Percentiles rank a stretch among this genome's conserved stretches.
Conservation (phyloP, 805 yeast species). For the Metahyphopichia silvanorum region DNA sequence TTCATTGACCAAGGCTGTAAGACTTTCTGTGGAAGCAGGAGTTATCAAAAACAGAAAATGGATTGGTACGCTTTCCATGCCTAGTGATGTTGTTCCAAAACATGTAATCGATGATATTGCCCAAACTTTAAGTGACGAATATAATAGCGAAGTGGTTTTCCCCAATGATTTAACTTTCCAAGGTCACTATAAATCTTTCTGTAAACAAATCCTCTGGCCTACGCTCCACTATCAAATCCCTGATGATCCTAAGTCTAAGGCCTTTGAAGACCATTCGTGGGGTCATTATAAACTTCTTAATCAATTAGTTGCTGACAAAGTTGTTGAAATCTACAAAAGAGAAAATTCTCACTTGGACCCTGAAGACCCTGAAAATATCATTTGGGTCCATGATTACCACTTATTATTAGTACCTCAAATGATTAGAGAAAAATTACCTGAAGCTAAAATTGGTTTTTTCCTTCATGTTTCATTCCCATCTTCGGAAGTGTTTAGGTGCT, state of each 20-base stretch:
- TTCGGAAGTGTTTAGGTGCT: conserved; percentile 89
- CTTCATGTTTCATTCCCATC: conserved; percentile 94
- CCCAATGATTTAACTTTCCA: conserved; percentile 78
- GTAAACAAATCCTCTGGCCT: conserved; percentile 96
- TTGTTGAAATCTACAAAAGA: conserved; percentile 53
- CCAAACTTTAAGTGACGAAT: conserved; percentile 42
- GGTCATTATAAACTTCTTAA: conserved; percentile 73
- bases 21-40: conserved; percentile 44
- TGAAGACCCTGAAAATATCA: conserved; percentile 51
- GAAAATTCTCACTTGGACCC: conserved; percentile 49
- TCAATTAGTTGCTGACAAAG: conserved; percentile 72
- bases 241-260: conserved; percentile 89
- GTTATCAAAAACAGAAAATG: conserved; percentile 47
- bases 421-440: conserved; percentile 72
- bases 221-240: conserved; percentile 92
- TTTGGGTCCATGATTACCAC: conserved; percentile 96
- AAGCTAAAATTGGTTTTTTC: conserved; percentile 87
- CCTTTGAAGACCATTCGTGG: conserved; percentile 96
- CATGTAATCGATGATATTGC: conserved; percentile 54
- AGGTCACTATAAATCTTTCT: conserved; percentile 88
- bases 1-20: conserved; percentile 81
- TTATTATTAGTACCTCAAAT: conserved; percentile 79
- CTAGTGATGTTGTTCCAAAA: conserved; percentile 75
- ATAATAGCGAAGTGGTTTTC: conserved; percentile 61
- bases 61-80: conserved; percentile 93